Evolutionary conservation across 805 yeast genomes (phyloP).

Genomic region (Grigorovia jiainica): DNA sequence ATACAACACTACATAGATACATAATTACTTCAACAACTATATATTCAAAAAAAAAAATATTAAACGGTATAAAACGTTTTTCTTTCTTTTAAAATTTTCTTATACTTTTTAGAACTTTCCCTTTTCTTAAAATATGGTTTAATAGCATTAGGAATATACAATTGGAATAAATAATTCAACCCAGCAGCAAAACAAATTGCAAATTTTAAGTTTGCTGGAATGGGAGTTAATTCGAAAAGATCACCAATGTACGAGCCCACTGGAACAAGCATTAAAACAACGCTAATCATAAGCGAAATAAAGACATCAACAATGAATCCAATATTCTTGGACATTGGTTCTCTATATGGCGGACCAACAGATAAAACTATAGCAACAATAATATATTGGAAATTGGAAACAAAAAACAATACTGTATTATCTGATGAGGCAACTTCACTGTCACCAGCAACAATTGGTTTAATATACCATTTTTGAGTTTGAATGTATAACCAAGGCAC

Average conservation of each 20-base stretch:
- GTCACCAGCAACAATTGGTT: conserved; percentile 75
- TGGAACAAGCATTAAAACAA: conserved; percentile 44
- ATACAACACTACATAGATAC: neutral
- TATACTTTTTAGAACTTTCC: conserved; percentile 32
- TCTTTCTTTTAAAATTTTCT: conserved; percentile 19
- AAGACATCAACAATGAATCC: conserved; percentile 64
- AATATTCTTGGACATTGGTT: conserved; percentile 52
- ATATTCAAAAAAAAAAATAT: conserved; percentile 1
- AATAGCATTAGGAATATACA: conserved; percentile 27
- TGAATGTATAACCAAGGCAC: conserved; percentile 55
- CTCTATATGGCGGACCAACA: conserved; percentile 89
- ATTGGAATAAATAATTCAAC: conserved; percentile 38
- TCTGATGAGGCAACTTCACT: conserved; percentile 79
- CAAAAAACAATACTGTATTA: conserved; percentile 75
- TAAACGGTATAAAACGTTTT: conserved; percentile 3
- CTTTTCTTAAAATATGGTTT: conserved; percentile 29
- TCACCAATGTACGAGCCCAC: conserved; percentile 48
- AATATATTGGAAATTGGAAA: conserved; percentile 83
- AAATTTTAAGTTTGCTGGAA: conserved; percentile 41
- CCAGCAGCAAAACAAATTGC: conserved; percentile 39
- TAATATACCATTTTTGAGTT: conserved; percentile 61
- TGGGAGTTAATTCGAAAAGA: conserved; percentile 66
- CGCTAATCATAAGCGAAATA: conserved; percentile 41
- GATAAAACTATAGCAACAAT: conserved; percentile 75
- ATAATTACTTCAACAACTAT: no score